These are phyloP conservation scores for Calonectria pauciramosa DNA, from an alignment of 2,329 filamentous ascomycete species.

Conservation along the genomic window DNA sequence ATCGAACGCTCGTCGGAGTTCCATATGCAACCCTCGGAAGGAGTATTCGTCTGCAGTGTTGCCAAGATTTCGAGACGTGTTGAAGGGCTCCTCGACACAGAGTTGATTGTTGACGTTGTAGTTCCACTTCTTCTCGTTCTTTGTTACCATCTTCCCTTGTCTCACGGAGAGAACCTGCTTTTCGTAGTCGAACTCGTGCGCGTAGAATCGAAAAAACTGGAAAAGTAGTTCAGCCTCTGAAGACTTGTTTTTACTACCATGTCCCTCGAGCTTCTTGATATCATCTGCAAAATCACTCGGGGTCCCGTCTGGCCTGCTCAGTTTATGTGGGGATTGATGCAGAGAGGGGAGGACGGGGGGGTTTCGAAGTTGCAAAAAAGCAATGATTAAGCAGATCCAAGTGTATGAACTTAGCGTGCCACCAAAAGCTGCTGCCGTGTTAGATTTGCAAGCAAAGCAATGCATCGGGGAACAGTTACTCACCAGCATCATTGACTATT, in stretches of 20 bases:
- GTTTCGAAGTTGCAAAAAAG: constrained; percentile 89
- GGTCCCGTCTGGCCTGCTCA: constrained; percentile 72
- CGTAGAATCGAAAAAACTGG: constrained; percentile 95
- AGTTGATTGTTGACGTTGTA: constrained; percentile 83
- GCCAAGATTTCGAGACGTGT: constrained; percentile 87
- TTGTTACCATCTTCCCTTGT: constrained; percentile 81
- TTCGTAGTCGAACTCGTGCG: constrained; percentile 92
- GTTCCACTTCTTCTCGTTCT: constrained; percentile 91
- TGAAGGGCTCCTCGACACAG: constrained; percentile 98
- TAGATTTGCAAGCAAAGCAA: constrained; percentile 24
- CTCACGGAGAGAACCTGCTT: constrained; percentile 88
- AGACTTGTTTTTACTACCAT: constrained; percentile 84
- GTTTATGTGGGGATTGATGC: constrained; percentile 73
- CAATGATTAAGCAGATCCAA: constrained; percentile 99
- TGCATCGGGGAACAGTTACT: constrained; percentile 50
- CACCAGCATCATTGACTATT: constrained; percentile 96
- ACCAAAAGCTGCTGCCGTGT: constrained; percentile 76
- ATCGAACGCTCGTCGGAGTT: constrained; percentile 90
- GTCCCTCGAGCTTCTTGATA: constrained; percentile 79
- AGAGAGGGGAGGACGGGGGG: constrained; percentile 88
- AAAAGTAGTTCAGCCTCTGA: constrained; percentile 90
- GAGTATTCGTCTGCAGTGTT: constrained; percentile 98
- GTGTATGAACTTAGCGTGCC: constrained; percentile 98
- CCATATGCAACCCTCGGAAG: constrained; percentile 90
- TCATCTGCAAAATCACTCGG: constrained; percentile 90